These are phyloP conservation scores for Colletotrichum sp. DNA, from an alignment of 2,329 filamentous ascomycete species.

Conservation along the genomic window DNA sequence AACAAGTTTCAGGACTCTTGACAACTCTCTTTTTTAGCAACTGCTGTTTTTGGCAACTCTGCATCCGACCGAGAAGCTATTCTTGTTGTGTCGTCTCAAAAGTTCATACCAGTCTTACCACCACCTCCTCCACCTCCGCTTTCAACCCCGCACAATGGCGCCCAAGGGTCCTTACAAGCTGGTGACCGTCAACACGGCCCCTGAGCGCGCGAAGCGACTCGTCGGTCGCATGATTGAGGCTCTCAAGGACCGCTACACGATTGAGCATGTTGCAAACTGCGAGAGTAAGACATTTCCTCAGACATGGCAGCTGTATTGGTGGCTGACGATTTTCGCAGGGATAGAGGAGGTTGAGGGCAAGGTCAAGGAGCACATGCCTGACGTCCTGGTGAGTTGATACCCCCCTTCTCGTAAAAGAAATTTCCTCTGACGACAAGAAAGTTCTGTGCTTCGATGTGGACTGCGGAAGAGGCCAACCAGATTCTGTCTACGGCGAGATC, in stretches of 20 bases:
- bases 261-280: slow-evolving; percentile 67
- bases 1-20: neutral
- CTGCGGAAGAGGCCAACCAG: slow-evolving; percentile 48
- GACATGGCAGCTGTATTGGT: neutral
- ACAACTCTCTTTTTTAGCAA: neutral
- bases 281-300: slow-evolving; percentile 49
- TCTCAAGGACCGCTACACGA: slow-evolving; percentile 67
- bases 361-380: slow-evolving; percentile 43
- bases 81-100: neutral
- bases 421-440: slow-evolving; percentile 27
- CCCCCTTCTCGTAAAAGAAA: neutral
- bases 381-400: slow-evolving; percentile 29
- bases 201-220: slow-evolving; percentile 66
- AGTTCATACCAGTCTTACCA: neutral
- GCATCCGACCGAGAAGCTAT: neutral
- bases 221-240: slow-evolving; percentile 66
- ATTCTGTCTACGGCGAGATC: slow-evolving; percentile 49
- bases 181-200: slow-evolving; percentile 72
- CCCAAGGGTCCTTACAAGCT: slow-evolving; percentile 65
- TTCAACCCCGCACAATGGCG: slow-evolving; percentile 23
- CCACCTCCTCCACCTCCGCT: neutral
- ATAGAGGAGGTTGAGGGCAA: slow-evolving; percentile 61
- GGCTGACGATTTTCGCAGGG: slow-evolving; percentile 33
- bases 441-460: slow-evolving; percentile 66
- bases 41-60: neutral